A percentile compares a stretch with the other conserved stretches of the same genome.
Evolutionary conservation across 768 basidiomycete genomes (phyloP).

Genomic region (Pleurotus djamor): DNA sequence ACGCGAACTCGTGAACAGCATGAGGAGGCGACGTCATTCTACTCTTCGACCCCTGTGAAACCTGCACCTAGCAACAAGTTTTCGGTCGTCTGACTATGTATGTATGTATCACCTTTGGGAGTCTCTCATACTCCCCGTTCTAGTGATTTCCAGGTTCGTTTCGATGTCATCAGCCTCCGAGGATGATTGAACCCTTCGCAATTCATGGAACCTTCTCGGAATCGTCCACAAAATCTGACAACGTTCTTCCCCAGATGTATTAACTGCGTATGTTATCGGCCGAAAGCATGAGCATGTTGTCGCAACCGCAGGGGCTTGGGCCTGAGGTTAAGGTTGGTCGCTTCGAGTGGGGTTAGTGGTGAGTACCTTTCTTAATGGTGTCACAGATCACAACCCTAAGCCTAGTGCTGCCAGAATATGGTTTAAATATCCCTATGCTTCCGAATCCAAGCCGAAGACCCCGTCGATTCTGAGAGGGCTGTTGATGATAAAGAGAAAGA

Average conservation of each 20-base stretch:
- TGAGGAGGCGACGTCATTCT: not conserved
- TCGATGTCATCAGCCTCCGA: not conserved
- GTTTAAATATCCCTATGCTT: not conserved
- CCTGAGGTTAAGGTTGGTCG: too few species aligned
- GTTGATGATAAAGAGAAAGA: not conserved
- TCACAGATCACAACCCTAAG: not conserved
- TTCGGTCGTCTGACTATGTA: not conserved
- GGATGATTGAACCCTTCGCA: not conserved
- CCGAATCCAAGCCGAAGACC: not conserved
- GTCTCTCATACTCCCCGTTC: not conserved
- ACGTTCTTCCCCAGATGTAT: not conserved
- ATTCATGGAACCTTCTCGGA: not conserved
- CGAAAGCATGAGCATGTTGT: not conserved
- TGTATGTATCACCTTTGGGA: not conserved
- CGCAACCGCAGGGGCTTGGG: not conserved
- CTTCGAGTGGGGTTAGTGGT: not conserved
- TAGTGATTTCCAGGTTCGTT: not conserved
- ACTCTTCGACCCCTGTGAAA: not conserved
- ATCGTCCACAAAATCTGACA: not conserved
- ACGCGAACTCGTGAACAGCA: not conserved
- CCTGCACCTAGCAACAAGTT: not conserved
- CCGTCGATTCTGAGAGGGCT: not conserved
- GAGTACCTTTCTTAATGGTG: not conserved
- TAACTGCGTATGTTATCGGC: not conserved
- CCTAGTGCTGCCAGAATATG: not conserved